phyloP scores from a whole-genome alignment of 2,329 filamentous ascomycete species.

The Cordyceps cicadae region DNA sequence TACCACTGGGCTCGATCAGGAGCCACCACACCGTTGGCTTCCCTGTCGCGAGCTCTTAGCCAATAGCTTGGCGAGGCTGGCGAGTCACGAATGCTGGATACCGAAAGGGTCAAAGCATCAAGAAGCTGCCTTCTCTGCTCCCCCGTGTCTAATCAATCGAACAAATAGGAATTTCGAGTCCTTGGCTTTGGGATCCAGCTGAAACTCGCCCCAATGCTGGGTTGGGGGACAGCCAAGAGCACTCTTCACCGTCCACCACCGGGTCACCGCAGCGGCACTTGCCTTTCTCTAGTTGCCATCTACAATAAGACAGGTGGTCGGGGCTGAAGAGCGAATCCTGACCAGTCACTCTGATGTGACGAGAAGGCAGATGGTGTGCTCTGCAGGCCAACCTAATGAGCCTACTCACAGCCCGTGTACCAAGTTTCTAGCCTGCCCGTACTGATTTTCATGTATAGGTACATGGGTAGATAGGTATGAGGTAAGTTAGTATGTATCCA shows the following conservation, averaged over 20 bases:
- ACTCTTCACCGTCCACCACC: background rate
- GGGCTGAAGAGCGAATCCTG: no score
- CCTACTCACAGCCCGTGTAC: background rate
- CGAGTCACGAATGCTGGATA: background rate
- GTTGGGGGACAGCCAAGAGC: background rate
- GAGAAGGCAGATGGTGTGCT: background rate
- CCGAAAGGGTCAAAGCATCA: background rate
- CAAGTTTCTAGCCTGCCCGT: background rate
- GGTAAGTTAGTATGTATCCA: no score
- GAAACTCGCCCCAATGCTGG: background rate
- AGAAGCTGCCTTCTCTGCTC: background rate
- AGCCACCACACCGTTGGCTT: background rate
- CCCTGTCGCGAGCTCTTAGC: background rate
- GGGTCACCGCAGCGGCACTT: background rate
- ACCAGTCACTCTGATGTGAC: no score
- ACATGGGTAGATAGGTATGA: no score
- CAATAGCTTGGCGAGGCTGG: background rate
- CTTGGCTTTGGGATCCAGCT: background rate
- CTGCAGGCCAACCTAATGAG: background rate
- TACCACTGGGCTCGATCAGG: background rate
- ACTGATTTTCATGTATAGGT: background rate
- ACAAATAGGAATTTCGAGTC: background rate
- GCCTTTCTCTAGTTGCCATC: no score
- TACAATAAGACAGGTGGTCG: no score
- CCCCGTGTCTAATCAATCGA: background rate